These are phyloP conservation scores for Osmanthus fragrans DNA, from an alignment of 257 asterid species.

Conservation along the genomic window DNA sequence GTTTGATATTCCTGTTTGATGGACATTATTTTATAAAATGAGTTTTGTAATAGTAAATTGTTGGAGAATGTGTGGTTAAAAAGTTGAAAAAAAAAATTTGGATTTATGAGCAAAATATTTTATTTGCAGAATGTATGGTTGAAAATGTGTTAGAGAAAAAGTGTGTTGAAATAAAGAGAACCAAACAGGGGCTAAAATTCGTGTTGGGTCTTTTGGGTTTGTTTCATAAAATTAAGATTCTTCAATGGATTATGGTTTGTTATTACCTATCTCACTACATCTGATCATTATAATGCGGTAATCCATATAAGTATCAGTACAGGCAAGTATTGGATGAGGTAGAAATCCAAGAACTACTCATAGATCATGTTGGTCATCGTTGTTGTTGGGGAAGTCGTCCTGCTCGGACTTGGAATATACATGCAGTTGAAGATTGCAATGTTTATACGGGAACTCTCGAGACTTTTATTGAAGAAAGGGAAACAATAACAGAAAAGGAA, in stretches of 20 bases:
- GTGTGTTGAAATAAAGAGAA: too few relatives aligned
- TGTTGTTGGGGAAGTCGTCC: conserved; percentile 99
- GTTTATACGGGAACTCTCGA: conserved; percentile 93
- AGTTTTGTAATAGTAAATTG: too few relatives aligned
- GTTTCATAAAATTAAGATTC: neutral
- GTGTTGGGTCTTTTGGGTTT: neutral
- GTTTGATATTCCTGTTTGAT: neutral
- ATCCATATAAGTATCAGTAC: conserved; percentile 21
- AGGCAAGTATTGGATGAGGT: conserved; percentile 90
- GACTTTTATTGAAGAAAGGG: conserved; percentile 85
- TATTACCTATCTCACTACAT: neutral
- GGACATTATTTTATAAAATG: too few relatives aligned
- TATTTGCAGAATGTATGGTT: too few relatives aligned
- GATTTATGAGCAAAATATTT: too few relatives aligned
- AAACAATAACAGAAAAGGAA: conserved; percentile 57
- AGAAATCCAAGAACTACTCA: conserved; percentile 83
- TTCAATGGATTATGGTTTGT: neutral
- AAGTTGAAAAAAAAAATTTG: too few relatives aligned
- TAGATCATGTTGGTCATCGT: conserved; percentile 92
- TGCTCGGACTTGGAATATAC: conserved; percentile 87
- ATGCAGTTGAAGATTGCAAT: conserved; percentile 92
- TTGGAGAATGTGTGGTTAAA: too few relatives aligned
- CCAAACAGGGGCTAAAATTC: neutral
- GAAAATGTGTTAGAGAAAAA: too few relatives aligned
- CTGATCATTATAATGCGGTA: conserved; percentile 4